Conservation (phyloP, 805 yeast species). For the Nakazawaea pomicola region DNA sequence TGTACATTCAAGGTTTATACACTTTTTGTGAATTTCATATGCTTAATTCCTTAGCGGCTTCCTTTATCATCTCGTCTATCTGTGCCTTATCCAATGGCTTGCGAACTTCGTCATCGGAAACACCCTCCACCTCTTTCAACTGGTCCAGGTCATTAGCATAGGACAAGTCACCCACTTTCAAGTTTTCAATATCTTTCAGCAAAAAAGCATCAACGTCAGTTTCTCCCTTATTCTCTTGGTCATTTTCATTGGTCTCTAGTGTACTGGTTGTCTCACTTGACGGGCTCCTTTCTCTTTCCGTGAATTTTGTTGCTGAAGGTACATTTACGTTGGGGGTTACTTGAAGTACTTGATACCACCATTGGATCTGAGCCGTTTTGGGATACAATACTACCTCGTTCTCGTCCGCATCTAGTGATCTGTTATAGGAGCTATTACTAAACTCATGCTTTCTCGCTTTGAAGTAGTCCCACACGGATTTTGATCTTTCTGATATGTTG, state of each 20-base stretch:
- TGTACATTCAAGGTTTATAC: no score
- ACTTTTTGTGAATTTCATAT: conserved; percentile 3
- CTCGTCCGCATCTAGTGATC: conserved; percentile 21
- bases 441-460: conserved; percentile 70
- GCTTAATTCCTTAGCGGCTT: conserved; percentile 13
- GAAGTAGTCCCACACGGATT: conserved; percentile 93
- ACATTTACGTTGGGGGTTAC: conserved; percentile 43
- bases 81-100: conserved; percentile 1
- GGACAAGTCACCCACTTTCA: conserved; percentile 3
- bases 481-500: conserved; percentile 42
- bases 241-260: not conserved
- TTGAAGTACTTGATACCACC: conserved; percentile 87
- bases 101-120: conserved; percentile 1
- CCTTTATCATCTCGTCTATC: conserved; percentile 12
- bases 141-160: conserved; percentile 1
- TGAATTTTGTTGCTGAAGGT: conserved; percentile 44
- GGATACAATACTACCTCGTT: conserved; percentile 48
- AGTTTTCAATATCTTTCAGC: conserved; percentile 1
- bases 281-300: conserved; percentile 3
- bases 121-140: not conserved
- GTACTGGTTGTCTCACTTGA: not conserved
- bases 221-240: conserved; percentile 1
- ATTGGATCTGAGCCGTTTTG: conserved; percentile 55
- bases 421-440: conserved; percentile 41
- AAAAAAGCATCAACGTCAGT: conserved; percentile 7